These are phyloP conservation scores for Populus ilicifolia DNA, from an alignment of 345 rosid species.

Conservation along the genomic window DNA sequence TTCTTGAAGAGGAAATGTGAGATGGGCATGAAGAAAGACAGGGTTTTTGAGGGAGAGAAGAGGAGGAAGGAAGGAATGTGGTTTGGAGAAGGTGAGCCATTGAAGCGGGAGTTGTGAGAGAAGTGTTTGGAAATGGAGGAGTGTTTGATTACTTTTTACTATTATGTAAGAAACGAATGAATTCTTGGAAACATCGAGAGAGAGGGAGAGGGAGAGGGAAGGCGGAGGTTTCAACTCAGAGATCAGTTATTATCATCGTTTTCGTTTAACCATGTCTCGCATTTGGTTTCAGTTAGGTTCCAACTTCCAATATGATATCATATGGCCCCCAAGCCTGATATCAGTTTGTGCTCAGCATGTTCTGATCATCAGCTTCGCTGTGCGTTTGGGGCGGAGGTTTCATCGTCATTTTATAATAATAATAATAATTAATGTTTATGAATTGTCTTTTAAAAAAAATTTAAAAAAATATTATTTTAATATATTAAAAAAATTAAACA, in stretches of 20 bases:
- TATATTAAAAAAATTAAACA: too few relatives aligned
- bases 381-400: too few relatives aligned
- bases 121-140: background rate
- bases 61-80: background rate
- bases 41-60: background rate
- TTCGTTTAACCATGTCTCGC: background rate
- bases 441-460: too few relatives aligned
- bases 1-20: conserved; percentile 7
- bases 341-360: too few relatives aligned
- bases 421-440: too few relatives aligned
- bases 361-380: too few relatives aligned
- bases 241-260: conserved; percentile 26
- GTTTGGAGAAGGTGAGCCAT: conserved; percentile 1
- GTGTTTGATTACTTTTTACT: background rate
- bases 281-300: background rate
- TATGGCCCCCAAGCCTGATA: too few relatives aligned
- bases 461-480: too few relatives aligned
- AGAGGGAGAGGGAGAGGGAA: conserved; percentile 25
- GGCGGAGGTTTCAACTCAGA: conserved; percentile 63
- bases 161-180: background rate
- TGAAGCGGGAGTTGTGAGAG: background rate
- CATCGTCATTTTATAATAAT: too few relatives aligned
- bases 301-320: too few relatives aligned
- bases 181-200: conserved; percentile 62
- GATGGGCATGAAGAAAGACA: conserved; percentile 19